phyloP scores from a whole-genome alignment of 2,329 filamentous ascomycete genomes.

The Pseudogymnoascus sp. region DNA sequence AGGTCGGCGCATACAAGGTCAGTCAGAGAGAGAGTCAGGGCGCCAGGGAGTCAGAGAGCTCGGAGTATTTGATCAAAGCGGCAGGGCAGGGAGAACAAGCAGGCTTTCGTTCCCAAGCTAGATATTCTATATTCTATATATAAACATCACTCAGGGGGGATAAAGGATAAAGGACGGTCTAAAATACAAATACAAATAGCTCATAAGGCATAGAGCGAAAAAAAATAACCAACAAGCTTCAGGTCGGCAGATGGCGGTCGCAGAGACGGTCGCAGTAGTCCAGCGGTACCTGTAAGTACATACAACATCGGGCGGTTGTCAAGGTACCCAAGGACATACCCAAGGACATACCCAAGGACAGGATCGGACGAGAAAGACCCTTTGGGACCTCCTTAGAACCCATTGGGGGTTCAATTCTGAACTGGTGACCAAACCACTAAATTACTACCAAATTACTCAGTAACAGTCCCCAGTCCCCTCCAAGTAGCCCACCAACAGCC shows the following conservation, averaged over 20 bases:
- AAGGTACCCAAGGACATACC: too few species aligned
- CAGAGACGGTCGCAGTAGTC: not conserved
- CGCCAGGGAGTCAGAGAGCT: too few species aligned
- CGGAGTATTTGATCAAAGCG: not conserved
- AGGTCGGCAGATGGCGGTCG: not conserved
- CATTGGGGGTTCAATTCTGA: too few species aligned
- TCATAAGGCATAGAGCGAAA: not conserved
- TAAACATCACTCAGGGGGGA: not conserved
- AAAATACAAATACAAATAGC: not conserved
- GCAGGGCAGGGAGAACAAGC: not conserved
- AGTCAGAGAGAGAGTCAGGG: not conserved
- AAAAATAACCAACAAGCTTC: not conserved
- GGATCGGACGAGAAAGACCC: not conserved
- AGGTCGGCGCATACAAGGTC: conserved; percentile 4
- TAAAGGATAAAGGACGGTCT: not conserved
- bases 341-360: too few species aligned
- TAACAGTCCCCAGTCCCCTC: too few species aligned
- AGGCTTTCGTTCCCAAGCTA: not conserved
- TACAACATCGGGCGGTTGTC: not conserved
- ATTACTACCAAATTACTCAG: not conserved
- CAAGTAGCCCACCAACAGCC: not conserved
- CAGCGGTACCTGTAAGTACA: not conserved
- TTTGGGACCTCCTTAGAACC: too few species aligned
- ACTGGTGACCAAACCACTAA: not conserved
- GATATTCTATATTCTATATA: conserved; percentile 6